These are phyloP conservation scores for Cordia subcordata DNA, from an alignment of 257 asterid species.

Conservation along the genomic window DNA sequence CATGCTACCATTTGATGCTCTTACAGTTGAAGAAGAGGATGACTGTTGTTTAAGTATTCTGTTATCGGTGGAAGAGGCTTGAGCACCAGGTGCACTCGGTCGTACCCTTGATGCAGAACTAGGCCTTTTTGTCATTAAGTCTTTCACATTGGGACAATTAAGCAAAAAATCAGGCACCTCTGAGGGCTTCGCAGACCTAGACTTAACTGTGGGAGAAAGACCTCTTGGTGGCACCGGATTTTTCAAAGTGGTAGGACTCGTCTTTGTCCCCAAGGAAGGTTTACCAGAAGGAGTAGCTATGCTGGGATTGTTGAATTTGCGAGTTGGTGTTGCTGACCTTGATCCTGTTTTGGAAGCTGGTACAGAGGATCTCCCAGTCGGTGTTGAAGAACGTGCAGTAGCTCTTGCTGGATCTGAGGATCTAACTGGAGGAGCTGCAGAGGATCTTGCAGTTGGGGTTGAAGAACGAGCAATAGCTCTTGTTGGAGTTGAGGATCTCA, in stretches of 20 bases:
- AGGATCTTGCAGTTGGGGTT: conserved; percentile 37
- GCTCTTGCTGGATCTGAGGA: conserved; percentile 22
- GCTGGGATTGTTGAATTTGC: conserved; percentile 6
- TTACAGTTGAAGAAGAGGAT: conserved; percentile 52
- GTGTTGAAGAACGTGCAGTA: conserved; percentile 39
- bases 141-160: conserved; percentile 24
- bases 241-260: conserved; percentile 22
- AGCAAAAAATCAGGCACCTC: conserved; percentile 28
- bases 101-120: conserved; percentile 63
- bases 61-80: conserved; percentile 16
- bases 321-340: conserved; percentile 53
- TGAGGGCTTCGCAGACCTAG: conserved; percentile 46
- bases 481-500: conserved; percentile 50
- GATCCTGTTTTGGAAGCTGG: conserved; percentile 36
- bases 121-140: conserved; percentile 45
- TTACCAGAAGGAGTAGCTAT: conserved; percentile 8
- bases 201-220: conserved; percentile 38
- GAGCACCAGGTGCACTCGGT: conserved; percentile 22
- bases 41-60: conserved; percentile 47
- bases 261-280: conserved; percentile 29
- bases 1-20: conserved; percentile 23
- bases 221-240: conserved; percentile 37
- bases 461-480: conserved; percentile 41
- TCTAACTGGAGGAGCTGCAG: conserved; percentile 31
- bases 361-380: conserved; percentile 35